Evolutionary conservation across 768 basidiomycete genomes (phyloP), one percentile per base, ranked within the genome.

Genomic region (Hericium alpestre): DNA sequence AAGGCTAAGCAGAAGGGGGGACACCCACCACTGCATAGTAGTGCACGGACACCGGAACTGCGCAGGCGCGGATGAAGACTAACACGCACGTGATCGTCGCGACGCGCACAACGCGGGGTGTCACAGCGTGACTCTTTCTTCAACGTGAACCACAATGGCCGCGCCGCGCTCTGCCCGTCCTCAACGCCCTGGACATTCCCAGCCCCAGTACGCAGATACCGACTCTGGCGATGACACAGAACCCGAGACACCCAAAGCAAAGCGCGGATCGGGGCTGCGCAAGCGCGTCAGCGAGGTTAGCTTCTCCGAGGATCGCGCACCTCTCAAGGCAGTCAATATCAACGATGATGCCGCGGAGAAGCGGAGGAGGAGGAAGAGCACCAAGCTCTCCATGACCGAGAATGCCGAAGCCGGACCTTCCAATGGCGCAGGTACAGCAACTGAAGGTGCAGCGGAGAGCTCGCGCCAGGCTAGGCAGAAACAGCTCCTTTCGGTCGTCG

Each of bases 271-370:
- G 12, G 27, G 39, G 20, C 32, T 50, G 20, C 62, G 62, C 55
- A 84, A 83, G 63, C 81, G 84, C 40, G 71, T 83, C 56, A 84
- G 84, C 70, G 86, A 88, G 59, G 72, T 73, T 38, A 79, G 76
- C 53, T 67, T 74, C 56, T 75, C 77, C 56, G 74, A 72, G 52
- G 65, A 64, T 40, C 66, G 69, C 27, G 59, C 59, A 10, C 66
- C 68, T 11, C 61, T 67, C 49, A 78, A 76, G 65, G 73, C 70
- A 20, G 73, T 75, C 53, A 76, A 72, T 61, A 71, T 82, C 46
- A 94, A 93, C 69, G 91, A 93, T 66, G 92, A 93, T 70, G 80
- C 79, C 2, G 90, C 90, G 0, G 92, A 94, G 74, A 92, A 91
- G 68, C 79, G 91, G 51, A 77, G 84, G 56, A 73, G 92, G 55